Conservation (phyloP, 768 basidiomycete genomes). For the Amanita pallidorosea region DNA sequence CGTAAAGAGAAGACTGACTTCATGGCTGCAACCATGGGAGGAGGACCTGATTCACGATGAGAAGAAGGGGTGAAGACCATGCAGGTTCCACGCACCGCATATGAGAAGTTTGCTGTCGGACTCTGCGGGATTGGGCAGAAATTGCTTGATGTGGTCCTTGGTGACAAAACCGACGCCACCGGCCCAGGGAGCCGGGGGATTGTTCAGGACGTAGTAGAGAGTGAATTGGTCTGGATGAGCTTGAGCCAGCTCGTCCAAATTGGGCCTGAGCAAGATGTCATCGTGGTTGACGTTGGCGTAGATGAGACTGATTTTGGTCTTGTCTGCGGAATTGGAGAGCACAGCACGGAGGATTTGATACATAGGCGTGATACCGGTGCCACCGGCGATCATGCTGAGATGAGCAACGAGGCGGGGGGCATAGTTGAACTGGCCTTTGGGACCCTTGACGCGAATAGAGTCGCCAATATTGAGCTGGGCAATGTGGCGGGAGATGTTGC, state of each 20-base stretch:
- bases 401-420: slow-evolving; percentile 57
- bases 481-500: slow-evolving; percentile 90
- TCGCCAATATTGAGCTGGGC: slow-evolving; percentile 79
- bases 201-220: slow-evolving; percentile 90
- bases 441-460: slow-evolving; percentile 85
- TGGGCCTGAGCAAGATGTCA: slow-evolving; percentile 85
- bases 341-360: slow-evolving; percentile 95
- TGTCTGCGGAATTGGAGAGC: slow-evolving; percentile 81
- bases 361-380: slow-evolving; percentile 99
- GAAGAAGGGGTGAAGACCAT: neutral
- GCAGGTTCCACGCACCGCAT: slow-evolving; percentile 44
- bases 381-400: slow-evolving; percentile 96
- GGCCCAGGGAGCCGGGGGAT: slow-evolving; percentile 78
- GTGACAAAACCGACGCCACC: slow-evolving; percentile 90
- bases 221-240: slow-evolving; percentile 55
- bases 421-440: slow-evolving; percentile 93
- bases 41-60: slow-evolving; percentile 36
- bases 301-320: slow-evolving; percentile 75
- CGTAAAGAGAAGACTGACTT: slow-evolving; percentile 21
- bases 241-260: slow-evolving; percentile 71
- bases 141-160: slow-evolving; percentile 80
- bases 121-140: slow-evolving; percentile 55
- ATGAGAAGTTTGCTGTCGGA: slow-evolving; percentile 76
- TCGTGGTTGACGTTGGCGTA: slow-evolving; percentile 93
- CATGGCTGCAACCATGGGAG: slow-evolving; percentile 45